Conservation (phyloP, 345 rosid genomes). For the Lepidium sativum region DNA sequence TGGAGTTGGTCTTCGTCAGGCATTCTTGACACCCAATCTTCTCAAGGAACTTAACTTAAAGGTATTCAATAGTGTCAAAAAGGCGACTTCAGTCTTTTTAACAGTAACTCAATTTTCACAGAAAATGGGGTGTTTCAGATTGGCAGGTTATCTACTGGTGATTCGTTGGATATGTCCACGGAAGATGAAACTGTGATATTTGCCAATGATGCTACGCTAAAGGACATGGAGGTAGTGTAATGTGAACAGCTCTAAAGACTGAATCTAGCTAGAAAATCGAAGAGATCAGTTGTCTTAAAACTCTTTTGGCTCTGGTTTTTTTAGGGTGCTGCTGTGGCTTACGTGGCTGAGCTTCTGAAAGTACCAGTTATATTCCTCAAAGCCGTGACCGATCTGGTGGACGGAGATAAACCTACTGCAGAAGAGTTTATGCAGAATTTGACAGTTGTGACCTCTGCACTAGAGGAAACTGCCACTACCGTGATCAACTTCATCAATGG, state of each 20-base stretch:
- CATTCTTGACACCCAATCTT: slow-evolving; percentile 61
- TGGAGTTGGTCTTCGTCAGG: slow-evolving; percentile 68
- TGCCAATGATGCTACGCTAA: slow-evolving; percentile 75
- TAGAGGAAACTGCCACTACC: slow-evolving; percentile 46
- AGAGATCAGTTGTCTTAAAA: background rate
- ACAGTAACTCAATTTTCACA: background rate
- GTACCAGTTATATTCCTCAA: slow-evolving; percentile 76
- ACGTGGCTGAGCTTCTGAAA: slow-evolving; percentile 71
- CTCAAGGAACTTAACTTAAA: slow-evolving; percentile 55
- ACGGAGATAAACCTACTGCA: slow-evolving; percentile 67
- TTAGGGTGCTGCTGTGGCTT: slow-evolving; percentile 86
- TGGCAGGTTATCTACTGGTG: slow-evolving; percentile 86
- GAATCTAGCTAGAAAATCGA: slow-evolving; percentile 1
- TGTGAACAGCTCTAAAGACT: background rate
- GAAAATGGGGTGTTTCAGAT: slow-evolving; percentile 35
- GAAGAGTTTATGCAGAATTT: slow-evolving; percentile 80
- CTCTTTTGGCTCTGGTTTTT: background rate
- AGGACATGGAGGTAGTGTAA: slow-evolving; percentile 93
- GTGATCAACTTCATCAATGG: slow-evolving; percentile 60
- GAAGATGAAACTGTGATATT: slow-evolving; percentile 60
- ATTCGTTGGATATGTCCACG: slow-evolving; percentile 78
- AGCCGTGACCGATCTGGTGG: slow-evolving; percentile 78
- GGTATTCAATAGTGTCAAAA: slow-evolving; percentile 29
- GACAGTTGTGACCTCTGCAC: slow-evolving; percentile 52
- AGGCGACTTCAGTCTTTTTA: background rate